phyloP scores from a whole-genome alignment of 208 protist genomes.

The Balamuthia mandrillaris region DNA sequence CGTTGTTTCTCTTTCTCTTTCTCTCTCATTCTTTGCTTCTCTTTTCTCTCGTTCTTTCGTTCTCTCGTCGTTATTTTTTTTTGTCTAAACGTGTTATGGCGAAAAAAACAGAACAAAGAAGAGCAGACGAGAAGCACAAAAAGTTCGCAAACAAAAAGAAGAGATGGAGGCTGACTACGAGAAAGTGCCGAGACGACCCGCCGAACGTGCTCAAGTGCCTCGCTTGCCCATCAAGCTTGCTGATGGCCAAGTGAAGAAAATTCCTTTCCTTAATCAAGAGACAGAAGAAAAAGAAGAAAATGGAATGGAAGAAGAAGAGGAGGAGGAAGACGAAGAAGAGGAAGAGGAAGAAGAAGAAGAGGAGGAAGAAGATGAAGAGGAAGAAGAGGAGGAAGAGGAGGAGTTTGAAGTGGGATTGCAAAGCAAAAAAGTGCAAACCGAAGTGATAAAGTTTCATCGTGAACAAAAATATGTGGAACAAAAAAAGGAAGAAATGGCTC shows the following conservation, averaged over 20 bases:
- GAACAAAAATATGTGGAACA: background rate
- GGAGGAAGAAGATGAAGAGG: background rate
- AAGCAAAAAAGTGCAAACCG: background rate
- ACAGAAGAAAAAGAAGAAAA: background rate
- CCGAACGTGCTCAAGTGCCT: background rate
- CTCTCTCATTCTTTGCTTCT: too few species aligned
- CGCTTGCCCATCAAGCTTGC: constrained; percentile 20
- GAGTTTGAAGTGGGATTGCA: background rate
- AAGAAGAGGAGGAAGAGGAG: too few species aligned
- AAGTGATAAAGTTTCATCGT: background rate
- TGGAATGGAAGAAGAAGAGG: background rate
- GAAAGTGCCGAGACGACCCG: background rate
- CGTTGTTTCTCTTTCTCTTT: too few species aligned
- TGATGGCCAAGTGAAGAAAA: background rate
- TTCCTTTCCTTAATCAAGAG: background rate
- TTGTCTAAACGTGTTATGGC: too few species aligned
- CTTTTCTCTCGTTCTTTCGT: too few species aligned
- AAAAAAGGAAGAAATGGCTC: background rate
- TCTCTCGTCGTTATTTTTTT: too few species aligned
- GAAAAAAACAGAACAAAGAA: too few species aligned
- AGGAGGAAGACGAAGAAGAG: background rate
- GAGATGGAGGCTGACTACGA: background rate
- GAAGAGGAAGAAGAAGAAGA: background rate
- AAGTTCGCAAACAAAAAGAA: background rate
- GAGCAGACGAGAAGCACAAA: background rate